phyloP scores from a whole-genome alignment of 306 rosid species.

The Sphenostylis stenocarpa region DNA sequence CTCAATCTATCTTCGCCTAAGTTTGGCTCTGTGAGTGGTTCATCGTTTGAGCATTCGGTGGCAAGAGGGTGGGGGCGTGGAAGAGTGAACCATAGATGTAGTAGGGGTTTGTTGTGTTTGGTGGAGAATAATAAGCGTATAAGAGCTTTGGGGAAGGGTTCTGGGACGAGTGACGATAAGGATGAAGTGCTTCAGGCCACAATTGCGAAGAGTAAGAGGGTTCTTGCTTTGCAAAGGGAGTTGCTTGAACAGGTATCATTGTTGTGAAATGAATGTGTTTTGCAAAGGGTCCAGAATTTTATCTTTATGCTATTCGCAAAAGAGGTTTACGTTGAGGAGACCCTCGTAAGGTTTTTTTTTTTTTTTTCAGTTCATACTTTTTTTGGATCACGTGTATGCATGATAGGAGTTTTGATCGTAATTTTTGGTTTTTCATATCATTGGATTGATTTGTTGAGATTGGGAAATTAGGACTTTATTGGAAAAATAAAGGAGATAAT shows the following conservation, averaged over 20 bases:
- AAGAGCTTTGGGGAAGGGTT: slow-evolving; percentile 46
- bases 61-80: slow-evolving; percentile 37
- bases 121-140: slow-evolving; percentile 41
- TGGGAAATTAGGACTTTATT: slow-evolving; percentile 5
- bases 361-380: not conserved
- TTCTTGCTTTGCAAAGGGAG: slow-evolving; percentile 72
- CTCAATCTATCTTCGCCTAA: slow-evolving; percentile 32
- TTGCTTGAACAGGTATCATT: slow-evolving; percentile 76
- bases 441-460: slow-evolving; percentile 3
- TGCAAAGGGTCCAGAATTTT: not conserved
- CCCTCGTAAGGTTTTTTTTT: not conserved
- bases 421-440: not conserved
- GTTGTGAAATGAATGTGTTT: not conserved
- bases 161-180: slow-evolving; percentile 38
- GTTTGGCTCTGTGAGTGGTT: slow-evolving; percentile 9
- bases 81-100: slow-evolving; percentile 38
- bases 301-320: not conserved
- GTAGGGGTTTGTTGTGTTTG: slow-evolving; percentile 33
- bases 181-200: slow-evolving; percentile 62
- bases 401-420: not conserved
- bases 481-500: not conserved
- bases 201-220: slow-evolving; percentile 84
- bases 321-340: slow-evolving; percentile 25
- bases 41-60: slow-evolving; percentile 2
- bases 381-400: not conserved